Base-by-base conservation (phyloP, 2,329 filamentous ascomycete species). In the Massarina eburnea region DNA sequence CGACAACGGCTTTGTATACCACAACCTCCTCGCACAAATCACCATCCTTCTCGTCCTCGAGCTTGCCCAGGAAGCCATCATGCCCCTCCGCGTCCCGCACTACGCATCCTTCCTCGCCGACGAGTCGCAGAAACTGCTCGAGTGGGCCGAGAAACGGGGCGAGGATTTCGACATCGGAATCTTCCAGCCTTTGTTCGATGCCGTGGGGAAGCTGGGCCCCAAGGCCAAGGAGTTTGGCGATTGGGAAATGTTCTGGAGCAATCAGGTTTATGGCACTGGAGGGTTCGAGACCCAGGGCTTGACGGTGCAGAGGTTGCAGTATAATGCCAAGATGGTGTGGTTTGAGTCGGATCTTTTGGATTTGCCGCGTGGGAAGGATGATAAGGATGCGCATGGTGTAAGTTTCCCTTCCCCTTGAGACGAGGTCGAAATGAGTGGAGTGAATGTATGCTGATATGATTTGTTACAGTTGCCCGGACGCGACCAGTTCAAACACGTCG, bases 401-500 rank as follows among this genome's bases (percentile, higher is more conserved):
- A 78, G 88, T 62, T 32, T 46, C 37, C 17, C 29, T 33, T 43
- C 19, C 30, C 12, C 17, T 18, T 24, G 17, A 15, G n/a, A 30
- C 17, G 24, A 6, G n/a, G n/a, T n/a, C n/a, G n/a, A n/a, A n/a
- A n/a, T n/a, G n/a, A n/a, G n/a, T n/a, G n/a, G n/a, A n/a, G n/a
- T n/a, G n/a, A n/a, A 10, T n/a, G 7, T 19, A 12, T 47, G 36
- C 52, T 53, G 39, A 60, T 40, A 32, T 6, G 39, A 3, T 20
- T 30, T 14, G 10, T 3, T 45, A 43, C 40, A 70, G 67, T 80
- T 95, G 4, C 88, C 89, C 30, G 89, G 89, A 58, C 85, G 92
- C 54, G 88, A 88, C 4, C 94, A 97, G 72, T 99, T 91, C 78
- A 96, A 95, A 70, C 94, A 96, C 71, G 80, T 95, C 62, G 74